Evolutionary conservation across 2,329 filamentous ascomycete genomes (phyloP), one percentile per base, ranked within the genome.

Genomic region (Furcasterigmium furcatum): DNA sequence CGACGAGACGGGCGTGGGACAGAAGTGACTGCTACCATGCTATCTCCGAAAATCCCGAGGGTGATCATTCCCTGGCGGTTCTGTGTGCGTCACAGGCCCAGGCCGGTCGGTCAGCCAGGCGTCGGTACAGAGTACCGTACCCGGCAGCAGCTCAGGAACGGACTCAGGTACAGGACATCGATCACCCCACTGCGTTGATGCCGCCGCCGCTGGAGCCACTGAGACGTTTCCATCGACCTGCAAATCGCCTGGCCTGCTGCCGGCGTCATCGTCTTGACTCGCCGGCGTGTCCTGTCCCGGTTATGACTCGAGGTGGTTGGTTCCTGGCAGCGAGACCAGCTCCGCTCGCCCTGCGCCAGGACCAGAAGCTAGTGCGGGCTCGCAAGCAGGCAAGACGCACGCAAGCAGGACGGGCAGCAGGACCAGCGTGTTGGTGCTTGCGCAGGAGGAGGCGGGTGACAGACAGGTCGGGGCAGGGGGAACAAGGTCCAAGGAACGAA

Each of bases 31-130:
- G n/a, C n/a, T n/a, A n/a, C n/a, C n/a, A n/a, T n/a, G n/a, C n/a
- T 34, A 36, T 18, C n/a, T 36, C 34, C 34, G 34, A 36, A 36
- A 36, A 18, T 18, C n/a, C 34, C 34, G 34, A 36, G 34, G 34
- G 34, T 36, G 34, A 36, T 36, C 34, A 27, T 27, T 12, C 34
- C 34, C 34, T 36, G 34, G 34, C n/a, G 34, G 18, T 16, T 19
- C n/a, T 36, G 34, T 36, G n/a, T 36, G 34, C 34, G 34, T 36
- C 34, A 36, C 34, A 36, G 34, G 34, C 34, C 34, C 34, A 36
- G 34, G 34, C 34, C 34, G n/a, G 34, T 18, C 34, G 34, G 34
- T 19, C 34, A 36, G n/a, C n/a, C 34, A 36, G 16, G 34, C 16
- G 16, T 36, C 16, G 34, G 34, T 36, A 36, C 34, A 36, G n/a